A percentile compares a stretch with the other conserved stretches of the same genome.
Conservation (phyloP, 202 grass and related monocot genomes). For the Digitaria exilis region DNA sequence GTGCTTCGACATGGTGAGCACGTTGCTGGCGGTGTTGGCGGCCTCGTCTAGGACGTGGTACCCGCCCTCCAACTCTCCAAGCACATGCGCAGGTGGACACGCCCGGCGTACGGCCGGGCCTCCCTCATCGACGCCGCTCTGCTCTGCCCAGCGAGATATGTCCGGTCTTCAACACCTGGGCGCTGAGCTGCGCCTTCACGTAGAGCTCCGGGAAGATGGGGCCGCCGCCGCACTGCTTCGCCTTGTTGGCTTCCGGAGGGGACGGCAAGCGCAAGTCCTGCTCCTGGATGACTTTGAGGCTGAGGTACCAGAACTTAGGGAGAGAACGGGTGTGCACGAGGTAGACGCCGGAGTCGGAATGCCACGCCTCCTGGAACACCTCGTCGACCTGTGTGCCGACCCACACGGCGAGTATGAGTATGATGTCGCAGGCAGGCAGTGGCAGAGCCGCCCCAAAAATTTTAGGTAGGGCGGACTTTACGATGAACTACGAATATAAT, state of each 20-base stretch:
- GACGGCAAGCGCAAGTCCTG: conserved; percentile 79
- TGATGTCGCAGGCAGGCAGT: conserved; percentile 62
- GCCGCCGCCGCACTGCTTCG: conserved; percentile 45
- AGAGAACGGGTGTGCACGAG: conserved; percentile 80
- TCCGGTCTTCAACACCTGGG: conserved; percentile 88
- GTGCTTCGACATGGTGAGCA: conserved; percentile 89
- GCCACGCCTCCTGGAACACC: conserved; percentile 97
- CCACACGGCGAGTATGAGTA: conserved; percentile 95
- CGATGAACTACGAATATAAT: too few relatives aligned
- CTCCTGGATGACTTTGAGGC: conserved; percentile 87
- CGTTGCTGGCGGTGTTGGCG: conserved; percentile 86
- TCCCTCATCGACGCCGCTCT: conserved; percentile 72
- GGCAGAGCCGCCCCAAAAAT: too few relatives aligned
- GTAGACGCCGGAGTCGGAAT: conserved; percentile 85
- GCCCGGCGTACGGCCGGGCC: conserved; percentile 73
- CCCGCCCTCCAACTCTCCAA: conserved; percentile 94
- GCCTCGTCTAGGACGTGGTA: conserved; percentile 99
- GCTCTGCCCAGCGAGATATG: conserved; percentile 65
- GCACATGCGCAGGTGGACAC: conserved; percentile 87
- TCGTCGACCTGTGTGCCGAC: conserved; percentile 93
- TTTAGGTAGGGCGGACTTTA: too few relatives aligned
- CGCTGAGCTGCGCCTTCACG: conserved; percentile 85
- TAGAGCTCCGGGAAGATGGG: conserved; percentile 62
- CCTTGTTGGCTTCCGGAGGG: conserved; percentile 54
- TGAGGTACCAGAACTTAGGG: conserved; percentile 95